Conservation (phyloP, 257 asterid genomes). For the Solanum chmielewskii region DNA sequence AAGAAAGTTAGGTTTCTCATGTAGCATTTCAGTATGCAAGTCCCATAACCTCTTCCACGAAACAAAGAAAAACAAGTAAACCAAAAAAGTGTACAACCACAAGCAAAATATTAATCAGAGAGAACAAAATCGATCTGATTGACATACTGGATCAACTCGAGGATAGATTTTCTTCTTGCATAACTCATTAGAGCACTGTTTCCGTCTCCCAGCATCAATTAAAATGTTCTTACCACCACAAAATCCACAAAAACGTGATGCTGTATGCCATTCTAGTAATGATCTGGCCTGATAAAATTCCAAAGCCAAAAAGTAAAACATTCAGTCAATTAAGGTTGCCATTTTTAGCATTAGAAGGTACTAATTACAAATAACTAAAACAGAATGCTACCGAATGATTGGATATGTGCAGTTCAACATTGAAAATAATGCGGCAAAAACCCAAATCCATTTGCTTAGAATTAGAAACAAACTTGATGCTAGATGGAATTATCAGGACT, state of each 20-base stretch:
- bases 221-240: conserved; percentile 62
- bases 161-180: conserved; percentile 87
- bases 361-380: neutral
- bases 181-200: conserved; percentile 61
- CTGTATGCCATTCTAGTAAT: conserved; percentile 78
- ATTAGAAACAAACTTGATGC: neutral
- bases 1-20: neutral
- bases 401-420: neutral
- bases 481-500: neutral
- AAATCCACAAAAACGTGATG: conserved; percentile 69
- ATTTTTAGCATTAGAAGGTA: neutral
- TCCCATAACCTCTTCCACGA: neutral
- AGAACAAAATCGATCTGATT: conserved; percentile 4
- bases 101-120: neutral
- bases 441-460: neutral
- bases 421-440: neutral
- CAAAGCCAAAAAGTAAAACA: neutral
- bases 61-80: neutral
- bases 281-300: conserved; percentile 63
- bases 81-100: neutral
- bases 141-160: conserved; percentile 83
- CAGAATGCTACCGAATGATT: neutral
- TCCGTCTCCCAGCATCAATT: conserved; percentile 86
- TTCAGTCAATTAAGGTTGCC: neutral
- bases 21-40: neutral